Evolutionary conservation across 2,329 filamentous ascomycete genomes (phyloP), one percentile per base, ranked within the genome.

Genomic region (Diaporthe citrichinensis): DNA sequence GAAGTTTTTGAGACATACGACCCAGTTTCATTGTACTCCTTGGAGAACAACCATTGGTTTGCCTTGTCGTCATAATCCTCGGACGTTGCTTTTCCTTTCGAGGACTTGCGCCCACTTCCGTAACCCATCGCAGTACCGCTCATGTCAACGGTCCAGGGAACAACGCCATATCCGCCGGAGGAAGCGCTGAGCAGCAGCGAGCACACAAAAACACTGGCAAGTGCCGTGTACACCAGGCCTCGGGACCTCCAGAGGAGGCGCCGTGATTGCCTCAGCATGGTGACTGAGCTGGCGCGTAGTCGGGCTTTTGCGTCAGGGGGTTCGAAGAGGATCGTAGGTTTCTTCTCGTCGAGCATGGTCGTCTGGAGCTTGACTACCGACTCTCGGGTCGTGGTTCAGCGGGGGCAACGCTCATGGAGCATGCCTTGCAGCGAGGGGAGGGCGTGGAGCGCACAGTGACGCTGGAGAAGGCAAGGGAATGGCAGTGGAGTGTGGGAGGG

Each of bases 151-250:
- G 71, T 76, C 73, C 82, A 83, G 2, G 83, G 84, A 14, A 85
- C 84, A 31, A 84, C 82, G 67, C 81, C 84, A 53, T 85, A 80
- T 31, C 78, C 80, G 14, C 81, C 79, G 20, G 79, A 76, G 20
- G 84, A 82, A 28, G 81, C 82, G 76, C 83, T 84, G 74, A 87
- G 83, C 28, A 87, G 77, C 58, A 88, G 77, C 78, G 85, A 86
- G 78, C 88, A 89, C 46, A 86, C 82, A n/a, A 84, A 82, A 28
- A 85, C 78, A 49, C 84, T 79, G 41, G 84, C 84, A 31, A 88
- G 74, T 44, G 81, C 81, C 34, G 87, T 80, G 49, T 88, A 78
- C 14, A 88, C 77, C 41, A 89, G 77, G 53, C 84, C 82, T 79
- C 84, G 86, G 72, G 86, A 85, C 75, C 86, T 77, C 76, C 76